Evolutionary conservation across 805 yeast species (phyloP).

Genomic region (Metschnikowia dekortorum): DNA sequence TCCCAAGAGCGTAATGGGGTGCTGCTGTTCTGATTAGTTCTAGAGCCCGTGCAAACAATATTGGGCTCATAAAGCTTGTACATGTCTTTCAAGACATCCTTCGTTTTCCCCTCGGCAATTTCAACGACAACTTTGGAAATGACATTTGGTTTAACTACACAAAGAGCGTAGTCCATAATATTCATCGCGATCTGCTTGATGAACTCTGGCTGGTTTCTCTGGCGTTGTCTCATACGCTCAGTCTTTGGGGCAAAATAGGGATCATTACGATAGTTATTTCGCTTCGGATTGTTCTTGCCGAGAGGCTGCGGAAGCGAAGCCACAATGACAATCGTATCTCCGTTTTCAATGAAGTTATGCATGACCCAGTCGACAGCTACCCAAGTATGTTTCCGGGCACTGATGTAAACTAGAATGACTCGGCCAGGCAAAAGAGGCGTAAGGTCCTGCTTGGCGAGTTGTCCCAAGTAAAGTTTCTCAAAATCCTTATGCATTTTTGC

Average conservation of each 20-base stretch:
- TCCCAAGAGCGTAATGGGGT: slow-evolving; percentile 59
- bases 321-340: slow-evolving; percentile 63
- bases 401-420: slow-evolving; percentile 57
- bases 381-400: slow-evolving; percentile 79
- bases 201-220: slow-evolving; percentile 44
- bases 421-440: slow-evolving; percentile 47
- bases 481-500: slow-evolving; percentile 45
- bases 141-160: slow-evolving; percentile 41
- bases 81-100: slow-evolving; percentile 54
- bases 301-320: slow-evolving; percentile 41
- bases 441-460: slow-evolving; percentile 23
- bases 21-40: slow-evolving; percentile 37
- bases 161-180: slow-evolving; percentile 49
- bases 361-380: slow-evolving; percentile 72
- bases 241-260: slow-evolving; percentile 19
- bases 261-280: slow-evolving; percentile 15
- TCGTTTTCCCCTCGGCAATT: slow-evolving; percentile 55
- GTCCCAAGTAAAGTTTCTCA: slow-evolving; percentile 42
- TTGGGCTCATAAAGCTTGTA: slow-evolving; percentile 59
- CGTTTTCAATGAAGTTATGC: slow-evolving; percentile 50
- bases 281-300: slow-evolving; percentile 6
- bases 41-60: slow-evolving; percentile 51
- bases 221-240: slow-evolving; percentile 29
- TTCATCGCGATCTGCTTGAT: slow-evolving; percentile 43
- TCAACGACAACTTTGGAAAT: slow-evolving; percentile 56